phyloP scores from a whole-genome alignment of 352 stramenopile genomes.

The Globisporangium acanthophoron region DNA sequence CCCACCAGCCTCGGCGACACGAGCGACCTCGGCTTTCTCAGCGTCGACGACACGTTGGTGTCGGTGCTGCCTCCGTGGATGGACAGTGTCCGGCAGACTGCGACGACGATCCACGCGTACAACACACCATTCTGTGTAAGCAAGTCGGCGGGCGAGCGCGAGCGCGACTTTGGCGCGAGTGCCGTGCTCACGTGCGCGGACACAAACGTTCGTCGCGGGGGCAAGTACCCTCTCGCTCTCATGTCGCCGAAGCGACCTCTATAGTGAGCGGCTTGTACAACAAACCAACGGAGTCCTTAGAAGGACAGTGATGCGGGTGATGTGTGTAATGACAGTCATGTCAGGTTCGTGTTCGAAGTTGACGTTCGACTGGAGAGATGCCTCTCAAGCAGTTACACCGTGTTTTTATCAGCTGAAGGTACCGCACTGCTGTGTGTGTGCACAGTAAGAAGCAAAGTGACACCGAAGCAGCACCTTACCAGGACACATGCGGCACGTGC shows the following conservation, averaged over 20 bases:
- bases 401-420: too few species aligned
- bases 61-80: constrained; percentile 23
- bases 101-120: constrained; percentile 21
- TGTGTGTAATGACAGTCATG: too few species aligned
- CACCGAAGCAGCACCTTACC: too few species aligned
- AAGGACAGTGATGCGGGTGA: too few species aligned
- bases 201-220: constrained; percentile 7
- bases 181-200: constrained; percentile 18
- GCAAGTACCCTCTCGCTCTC: constrained; percentile 13
- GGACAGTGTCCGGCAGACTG: constrained; percentile 11
- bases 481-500: background rate
- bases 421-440: too few species aligned
- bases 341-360: too few species aligned
- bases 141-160: constrained; percentile 7
- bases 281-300: too few species aligned
- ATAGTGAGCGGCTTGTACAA: background rate
- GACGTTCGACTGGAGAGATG: too few species aligned
- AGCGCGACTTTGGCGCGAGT: background rate
- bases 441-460: too few species aligned
- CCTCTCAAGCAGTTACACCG: too few species aligned
- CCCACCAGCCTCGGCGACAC: constrained; percentile 17
- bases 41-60: constrained; percentile 27
- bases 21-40: constrained; percentile 25
- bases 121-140: constrained; percentile 23
- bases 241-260: constrained; percentile 4